Conservation (phyloP, 2,329 filamentous ascomycete genomes). For the Colletotrichum sp. region DNA sequence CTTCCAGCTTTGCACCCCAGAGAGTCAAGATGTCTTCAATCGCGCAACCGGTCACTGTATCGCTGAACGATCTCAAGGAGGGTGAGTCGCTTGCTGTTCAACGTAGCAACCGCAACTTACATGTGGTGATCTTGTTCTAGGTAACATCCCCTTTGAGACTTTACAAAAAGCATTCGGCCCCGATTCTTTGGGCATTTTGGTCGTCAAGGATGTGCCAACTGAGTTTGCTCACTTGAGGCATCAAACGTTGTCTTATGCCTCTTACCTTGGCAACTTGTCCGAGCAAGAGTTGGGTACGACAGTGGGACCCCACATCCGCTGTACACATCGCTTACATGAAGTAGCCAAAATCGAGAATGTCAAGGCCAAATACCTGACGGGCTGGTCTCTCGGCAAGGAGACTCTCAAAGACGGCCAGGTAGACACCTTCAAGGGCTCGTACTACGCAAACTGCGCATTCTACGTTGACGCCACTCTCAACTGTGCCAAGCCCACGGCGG, state of each 20-base stretch:
- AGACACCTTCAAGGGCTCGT: conserved; percentile 83
- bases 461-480: conserved; percentile 69
- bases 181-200: conserved; percentile 86
- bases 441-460: conserved; percentile 84
- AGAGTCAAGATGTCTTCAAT: conserved; percentile 45
- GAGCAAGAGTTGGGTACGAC: conserved; percentile 70
- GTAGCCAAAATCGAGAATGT: conserved; percentile 63
- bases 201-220: conserved; percentile 84
- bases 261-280: conserved; percentile 84
- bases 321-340: conserved; percentile 9
- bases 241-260: conserved; percentile 82
- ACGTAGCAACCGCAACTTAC: conserved; percentile 1
- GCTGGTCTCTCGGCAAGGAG: conserved; percentile 85
- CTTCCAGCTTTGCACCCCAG: background rate
- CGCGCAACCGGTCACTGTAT: conserved; percentile 65
- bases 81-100: conserved; percentile 43
- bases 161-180: conserved; percentile 87
- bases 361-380: conserved; percentile 68
- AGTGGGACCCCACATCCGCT: background rate
- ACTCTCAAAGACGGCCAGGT: conserved; percentile 78
- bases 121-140: conserved; percentile 40
- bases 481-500: conserved; percentile 63
- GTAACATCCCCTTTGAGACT: conserved; percentile 69
- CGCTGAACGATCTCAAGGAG: conserved; percentile 63
- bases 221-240: conserved; percentile 75